Conservation (phyloP, 1,284 basidiomycete genomes). For the Anthracocystis walkeri region DNA sequence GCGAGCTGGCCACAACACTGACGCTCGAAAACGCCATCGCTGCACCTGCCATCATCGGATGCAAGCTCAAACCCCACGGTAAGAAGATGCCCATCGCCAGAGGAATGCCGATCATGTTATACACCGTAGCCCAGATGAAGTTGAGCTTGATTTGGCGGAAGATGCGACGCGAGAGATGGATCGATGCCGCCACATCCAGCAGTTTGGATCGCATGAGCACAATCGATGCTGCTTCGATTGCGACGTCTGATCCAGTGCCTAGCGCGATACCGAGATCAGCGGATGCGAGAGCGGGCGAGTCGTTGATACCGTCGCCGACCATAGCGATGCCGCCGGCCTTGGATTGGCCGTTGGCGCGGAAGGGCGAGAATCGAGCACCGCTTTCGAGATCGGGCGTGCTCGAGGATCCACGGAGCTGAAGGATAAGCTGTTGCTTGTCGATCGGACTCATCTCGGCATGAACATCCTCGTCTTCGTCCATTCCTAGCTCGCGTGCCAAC, state of each 20-base stretch:
- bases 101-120: slow-evolving; percentile 95
- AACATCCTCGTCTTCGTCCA: slow-evolving; percentile 56
- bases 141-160: slow-evolving; percentile 85
- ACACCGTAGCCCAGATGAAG: slow-evolving; percentile 72
- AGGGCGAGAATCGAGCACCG: slow-evolving; percentile 24
- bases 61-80: slow-evolving; percentile 90
- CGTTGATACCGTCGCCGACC: slow-evolving; percentile 99
- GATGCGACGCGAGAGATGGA: slow-evolving; percentile 88
- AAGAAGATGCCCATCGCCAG: slow-evolving; percentile 97
- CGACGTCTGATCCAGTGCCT: slow-evolving; percentile 93
- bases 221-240: slow-evolving; percentile 96
- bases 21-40: slow-evolving; percentile 99
- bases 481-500: slow-evolving; percentile 57
- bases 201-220: slow-evolving; percentile 97
- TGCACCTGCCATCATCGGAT: slow-evolving; percentile 96
- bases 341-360: slow-evolving; percentile 28
- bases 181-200: slow-evolving; percentile 93
- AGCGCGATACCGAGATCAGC: slow-evolving; percentile 96
- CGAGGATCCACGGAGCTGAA: slow-evolving; percentile 70
- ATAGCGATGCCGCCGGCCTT: slow-evolving; percentile 69
- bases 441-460: slow-evolving; percentile 65
- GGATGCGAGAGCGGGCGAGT: slow-evolving; percentile 94
- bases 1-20: slow-evolving; percentile 89
- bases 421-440: slow-evolving; percentile 62
- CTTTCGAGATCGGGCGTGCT: slow-evolving; percentile 29